Percentiles rank a stretch among this genome's conserved stretches.
These are phyloP conservation scores for Malus sylvestris DNA, from an alignment of 306 rosid genomes.

Conservation along the genomic window DNA sequence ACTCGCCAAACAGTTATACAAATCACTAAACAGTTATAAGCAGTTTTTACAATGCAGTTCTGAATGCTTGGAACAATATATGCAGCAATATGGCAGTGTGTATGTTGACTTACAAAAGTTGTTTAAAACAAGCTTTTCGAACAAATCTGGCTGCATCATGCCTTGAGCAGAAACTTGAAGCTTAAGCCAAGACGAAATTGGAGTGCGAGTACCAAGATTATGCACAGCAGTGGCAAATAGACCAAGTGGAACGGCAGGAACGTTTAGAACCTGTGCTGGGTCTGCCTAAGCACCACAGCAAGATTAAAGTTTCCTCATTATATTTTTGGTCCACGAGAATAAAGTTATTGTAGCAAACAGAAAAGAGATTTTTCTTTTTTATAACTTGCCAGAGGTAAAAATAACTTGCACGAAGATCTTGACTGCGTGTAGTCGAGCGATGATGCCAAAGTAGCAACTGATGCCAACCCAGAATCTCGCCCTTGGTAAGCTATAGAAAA, in stretches of 20 bases:
- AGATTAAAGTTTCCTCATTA: neutral
- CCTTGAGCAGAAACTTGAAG: conserved; percentile 62
- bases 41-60: neutral
- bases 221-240: conserved; percentile 44
- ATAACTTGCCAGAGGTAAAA: conserved; percentile 84
- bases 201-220: conserved; percentile 53
- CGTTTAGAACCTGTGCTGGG: conserved; percentile 59
- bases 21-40: neutral
- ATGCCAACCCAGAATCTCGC: conserved; percentile 51
- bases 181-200: conserved; percentile 62
- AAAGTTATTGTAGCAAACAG: neutral
- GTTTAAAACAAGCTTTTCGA: conserved; percentile 66
- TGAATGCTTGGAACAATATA: neutral
- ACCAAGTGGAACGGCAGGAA: conserved; percentile 84
- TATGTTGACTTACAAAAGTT: conserved; percentile 53
- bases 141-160: conserved; percentile 64
- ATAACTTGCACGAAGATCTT: conserved; percentile 67
- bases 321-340: neutral
- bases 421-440: conserved; percentile 77
- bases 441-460: conserved; percentile 74
- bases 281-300: conserved; percentile 45
- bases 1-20: neutral
- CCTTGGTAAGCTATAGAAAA: conserved; percentile 46
- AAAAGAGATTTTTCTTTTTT: neutral
- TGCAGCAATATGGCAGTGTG: neutral